These are phyloP conservation scores for Trichoderma asperelloides DNA, from an alignment of 495 filamentous ascomycete species.

Conservation along the genomic window DNA sequence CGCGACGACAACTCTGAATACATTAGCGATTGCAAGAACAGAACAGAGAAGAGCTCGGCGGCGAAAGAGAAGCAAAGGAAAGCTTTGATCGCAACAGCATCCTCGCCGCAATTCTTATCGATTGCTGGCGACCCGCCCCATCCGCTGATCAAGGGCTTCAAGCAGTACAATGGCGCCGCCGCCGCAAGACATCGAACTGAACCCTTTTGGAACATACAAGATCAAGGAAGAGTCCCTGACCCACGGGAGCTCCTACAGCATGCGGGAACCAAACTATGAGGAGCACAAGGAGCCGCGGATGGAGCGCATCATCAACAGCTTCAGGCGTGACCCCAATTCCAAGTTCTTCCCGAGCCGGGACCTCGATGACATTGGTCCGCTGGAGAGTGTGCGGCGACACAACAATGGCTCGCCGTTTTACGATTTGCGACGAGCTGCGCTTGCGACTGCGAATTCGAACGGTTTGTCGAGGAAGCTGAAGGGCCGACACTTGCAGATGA, in stretches of 20 bases:
- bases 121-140: neutral
- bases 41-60: neutral
- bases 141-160: neutral
- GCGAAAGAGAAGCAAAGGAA: neutral
- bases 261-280: constrained; percentile 30
- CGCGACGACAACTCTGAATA: neutral
- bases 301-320: constrained; percentile 60
- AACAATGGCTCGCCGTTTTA: constrained; percentile 45
- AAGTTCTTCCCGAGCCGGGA: constrained; percentile 42
- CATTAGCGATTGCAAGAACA: neutral
- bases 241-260: constrained; percentile 31
- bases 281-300: constrained; percentile 21
- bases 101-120: neutral
- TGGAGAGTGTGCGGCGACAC: constrained; percentile 10
- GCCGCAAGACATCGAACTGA: constrained; percentile 27
- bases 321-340: constrained; percentile 68
- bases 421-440: constrained; percentile 65
- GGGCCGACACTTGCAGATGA: constrained; percentile 88
- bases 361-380: constrained; percentile 24
- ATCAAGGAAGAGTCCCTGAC: constrained; percentile 31
- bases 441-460: constrained; percentile 60
- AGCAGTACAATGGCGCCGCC: constrained; percentile 7
- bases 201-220: constrained; percentile 25
- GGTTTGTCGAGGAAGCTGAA: constrained; percentile 70
- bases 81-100: neutral